A percentile compares a stretch with the other conserved stretches of the same genome.
Evolutionary conservation across 176 grass and related monocot genomes (phyloP).

Genomic region (Puya raimondii): DNA sequence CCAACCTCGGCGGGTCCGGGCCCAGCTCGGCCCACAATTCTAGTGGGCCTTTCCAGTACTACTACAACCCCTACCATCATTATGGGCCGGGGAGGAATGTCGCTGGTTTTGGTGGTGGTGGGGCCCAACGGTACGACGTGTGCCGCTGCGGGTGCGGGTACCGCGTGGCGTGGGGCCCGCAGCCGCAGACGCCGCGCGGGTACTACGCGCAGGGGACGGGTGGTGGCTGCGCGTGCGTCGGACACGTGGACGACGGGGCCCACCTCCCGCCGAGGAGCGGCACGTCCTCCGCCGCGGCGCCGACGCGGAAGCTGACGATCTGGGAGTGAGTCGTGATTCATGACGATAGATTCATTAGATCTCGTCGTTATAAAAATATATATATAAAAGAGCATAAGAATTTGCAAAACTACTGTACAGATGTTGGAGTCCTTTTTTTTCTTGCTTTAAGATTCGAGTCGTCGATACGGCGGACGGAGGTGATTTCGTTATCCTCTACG

Average conservation of each 20-base stretch:
- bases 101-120: slow-evolving; percentile 1
- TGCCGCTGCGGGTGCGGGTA: slow-evolving; percentile 19
- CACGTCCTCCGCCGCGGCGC: background rate
- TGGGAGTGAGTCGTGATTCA: background rate
- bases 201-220: slow-evolving; percentile 16
- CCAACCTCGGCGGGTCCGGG: slow-evolving; percentile 29
- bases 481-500: too few species aligned
- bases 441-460: too few species aligned
- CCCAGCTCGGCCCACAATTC: background rate
- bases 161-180: background rate
- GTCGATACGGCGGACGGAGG: too few species aligned
- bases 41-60: background rate
- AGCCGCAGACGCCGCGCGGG: background rate
- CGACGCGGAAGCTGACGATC: background rate
- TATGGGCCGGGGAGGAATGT: background rate
- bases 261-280: background rate
- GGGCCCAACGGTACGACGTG: slow-evolving; percentile 15
- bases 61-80: slow-evolving; percentile 14
- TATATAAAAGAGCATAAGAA: too few species aligned
- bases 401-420: too few species aligned
- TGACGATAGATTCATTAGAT: too few species aligned
- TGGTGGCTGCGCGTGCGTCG: background rate
- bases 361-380: too few species aligned
- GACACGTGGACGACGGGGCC: background rate
- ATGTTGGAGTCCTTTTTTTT: too few species aligned